These are phyloP conservation scores for Cairneyella variabilis DNA, from an alignment of 495 filamentous ascomycete species.

Conservation along the genomic window DNA sequence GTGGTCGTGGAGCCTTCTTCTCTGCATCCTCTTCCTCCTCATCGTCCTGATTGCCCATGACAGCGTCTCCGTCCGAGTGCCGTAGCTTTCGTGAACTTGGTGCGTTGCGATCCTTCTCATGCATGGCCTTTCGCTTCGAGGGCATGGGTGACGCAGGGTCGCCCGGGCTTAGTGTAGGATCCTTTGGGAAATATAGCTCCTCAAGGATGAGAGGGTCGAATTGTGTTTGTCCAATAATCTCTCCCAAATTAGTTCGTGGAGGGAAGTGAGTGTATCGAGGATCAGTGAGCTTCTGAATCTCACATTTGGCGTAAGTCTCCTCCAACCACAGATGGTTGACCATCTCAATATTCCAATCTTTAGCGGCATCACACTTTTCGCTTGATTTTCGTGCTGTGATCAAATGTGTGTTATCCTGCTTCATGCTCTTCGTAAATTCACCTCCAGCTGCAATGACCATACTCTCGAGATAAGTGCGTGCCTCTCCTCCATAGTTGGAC, in stretches of 20 bases:
- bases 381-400: constrained; percentile 83
- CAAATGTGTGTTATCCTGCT: constrained; percentile 89
- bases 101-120: constrained; percentile 25
- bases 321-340: constrained; percentile 97
- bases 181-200: constrained; percentile 46
- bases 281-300: constrained; percentile 61
- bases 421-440: constrained; percentile 88
- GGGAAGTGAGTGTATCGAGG: constrained; percentile 80
- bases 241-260: constrained; percentile 80
- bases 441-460: constrained; percentile 78
- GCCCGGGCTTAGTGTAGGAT: constrained; percentile 22
- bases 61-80: constrained; percentile 7
- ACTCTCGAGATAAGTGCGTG: constrained; percentile 89
- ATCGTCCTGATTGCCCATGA: constrained; percentile 11
- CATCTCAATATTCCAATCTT: constrained; percentile 86
- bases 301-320: constrained; percentile 89
- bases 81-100: background rate
- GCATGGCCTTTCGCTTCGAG: constrained; percentile 20
- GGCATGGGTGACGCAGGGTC: constrained; percentile 16
- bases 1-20: background rate
- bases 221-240: constrained; percentile 81
- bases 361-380: constrained; percentile 87
- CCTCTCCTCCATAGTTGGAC: constrained; percentile 95
- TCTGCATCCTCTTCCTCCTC: background rate
- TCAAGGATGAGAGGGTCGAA: constrained; percentile 54